These are phyloP conservation scores for Corymbia maculata DNA, from an alignment of 345 rosid genomes.

Conservation along the genomic window DNA sequence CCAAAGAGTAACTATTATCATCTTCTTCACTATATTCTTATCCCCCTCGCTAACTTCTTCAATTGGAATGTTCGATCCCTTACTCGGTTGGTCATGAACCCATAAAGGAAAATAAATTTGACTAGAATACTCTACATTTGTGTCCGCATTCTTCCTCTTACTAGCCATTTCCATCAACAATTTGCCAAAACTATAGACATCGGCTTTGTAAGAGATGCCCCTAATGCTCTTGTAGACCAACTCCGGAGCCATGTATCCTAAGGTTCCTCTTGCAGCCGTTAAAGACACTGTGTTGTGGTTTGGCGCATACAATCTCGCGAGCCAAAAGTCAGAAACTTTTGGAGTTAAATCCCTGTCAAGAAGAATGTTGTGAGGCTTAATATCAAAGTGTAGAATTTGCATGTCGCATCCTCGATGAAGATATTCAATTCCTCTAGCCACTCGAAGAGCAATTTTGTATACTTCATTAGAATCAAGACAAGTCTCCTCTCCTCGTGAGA, in stretches of 20 bases:
- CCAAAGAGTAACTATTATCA: background rate
- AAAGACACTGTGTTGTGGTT: background rate
- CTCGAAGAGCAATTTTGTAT: background rate
- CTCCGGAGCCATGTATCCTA: background rate
- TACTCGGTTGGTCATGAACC: background rate
- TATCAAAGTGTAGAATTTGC: background rate
- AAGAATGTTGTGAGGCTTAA: background rate
- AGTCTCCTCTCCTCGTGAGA: background rate
- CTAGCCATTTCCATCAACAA: background rate
- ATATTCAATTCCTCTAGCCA: background rate
- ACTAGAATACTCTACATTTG: accelerated
- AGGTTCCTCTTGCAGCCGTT: accelerated
- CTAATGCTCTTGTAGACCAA: background rate
- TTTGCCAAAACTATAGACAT: background rate
- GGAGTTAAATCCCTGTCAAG: background rate
- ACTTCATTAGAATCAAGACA: background rate
- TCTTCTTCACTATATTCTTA: background rate
- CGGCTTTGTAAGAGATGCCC: background rate
- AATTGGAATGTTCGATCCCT: accelerated
- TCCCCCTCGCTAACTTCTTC: background rate
- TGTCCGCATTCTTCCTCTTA: accelerated
- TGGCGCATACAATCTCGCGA: accelerated
- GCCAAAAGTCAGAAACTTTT: background rate
- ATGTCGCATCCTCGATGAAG: background rate
- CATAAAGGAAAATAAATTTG: background rate